Percentiles rank a stretch among this genome's conserved stretches.
phyloP scores from a whole-genome alignment of 805 yeast genomes.

The Cyberlindnera mycetangii region DNA sequence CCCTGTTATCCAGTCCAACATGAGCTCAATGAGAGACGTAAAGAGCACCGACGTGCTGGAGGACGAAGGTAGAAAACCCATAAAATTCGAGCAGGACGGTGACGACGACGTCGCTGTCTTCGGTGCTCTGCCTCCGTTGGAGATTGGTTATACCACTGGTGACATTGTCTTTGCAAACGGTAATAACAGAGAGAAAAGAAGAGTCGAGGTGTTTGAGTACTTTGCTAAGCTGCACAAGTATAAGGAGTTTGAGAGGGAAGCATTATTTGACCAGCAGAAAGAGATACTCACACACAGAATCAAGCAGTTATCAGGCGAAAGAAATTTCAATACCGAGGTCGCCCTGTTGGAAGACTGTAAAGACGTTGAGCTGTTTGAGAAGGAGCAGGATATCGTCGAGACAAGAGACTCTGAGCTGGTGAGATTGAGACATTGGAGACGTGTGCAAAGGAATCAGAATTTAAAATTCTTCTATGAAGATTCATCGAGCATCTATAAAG shows the following conservation, averaged over 20 bases:
- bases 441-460: conserved; percentile 28
- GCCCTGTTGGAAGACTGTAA: conserved; percentile 6
- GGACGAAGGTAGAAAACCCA: too few relatives aligned
- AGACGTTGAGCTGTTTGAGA: conserved; percentile 13
- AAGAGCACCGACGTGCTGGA: too few relatives aligned
- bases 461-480: conserved; percentile 27
- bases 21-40: conserved; percentile 1
- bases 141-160: conserved; percentile 3
- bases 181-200: conserved; percentile 28
- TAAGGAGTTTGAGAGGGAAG: conserved; percentile 16
- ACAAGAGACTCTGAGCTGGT: conserved; percentile 32
- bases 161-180: conserved; percentile 30
- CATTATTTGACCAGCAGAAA: conserved; percentile 10
- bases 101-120: conserved; percentile 2
- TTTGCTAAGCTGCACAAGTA: conserved; percentile 19
- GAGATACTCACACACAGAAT: conserved; percentile 2
- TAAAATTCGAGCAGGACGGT: background rate
- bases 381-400: conserved; percentile 32
- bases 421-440: conserved; percentile 25
- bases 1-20: background rate
- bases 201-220: conserved; percentile 26
- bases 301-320: conserved; percentile 1
- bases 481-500: conserved; percentile 27
- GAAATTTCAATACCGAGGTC: conserved; percentile 6
- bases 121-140: background rate